phyloP scores from a whole-genome alignment of 495 filamentous ascomycete genomes.

The Penicillium soppii region DNA sequence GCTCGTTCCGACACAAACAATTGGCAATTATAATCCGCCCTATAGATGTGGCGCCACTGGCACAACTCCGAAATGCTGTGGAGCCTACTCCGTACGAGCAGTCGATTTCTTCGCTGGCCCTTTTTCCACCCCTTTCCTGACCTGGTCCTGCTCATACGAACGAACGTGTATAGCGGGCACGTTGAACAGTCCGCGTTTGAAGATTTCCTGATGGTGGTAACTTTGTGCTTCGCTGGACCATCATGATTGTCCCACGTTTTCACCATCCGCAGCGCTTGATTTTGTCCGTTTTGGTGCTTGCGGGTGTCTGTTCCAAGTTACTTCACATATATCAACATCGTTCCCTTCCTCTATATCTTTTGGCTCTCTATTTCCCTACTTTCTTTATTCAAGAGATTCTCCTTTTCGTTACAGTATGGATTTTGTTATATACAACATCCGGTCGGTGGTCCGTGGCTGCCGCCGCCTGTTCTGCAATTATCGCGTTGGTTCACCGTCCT shows the following conservation, averaged over 20 bases:
- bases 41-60: background rate
- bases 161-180: background rate
- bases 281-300: constrained; percentile 18
- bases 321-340: constrained; percentile 20
- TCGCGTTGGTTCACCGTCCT: constrained; percentile 9
- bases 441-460: constrained; percentile 9
- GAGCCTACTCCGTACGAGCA: constrained; percentile 10
- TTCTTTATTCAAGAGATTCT: constrained; percentile 19
- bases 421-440: constrained; percentile 10
- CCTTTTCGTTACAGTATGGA: constrained; percentile 15
- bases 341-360: constrained; percentile 2
- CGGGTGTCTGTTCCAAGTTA: constrained; percentile 17
- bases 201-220: constrained; percentile 1
- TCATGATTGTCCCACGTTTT: constrained; percentile 14
- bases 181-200: constrained; percentile 2
- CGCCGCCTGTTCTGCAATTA: background rate
- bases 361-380: constrained; percentile 20
- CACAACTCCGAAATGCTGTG: constrained; percentile 8
- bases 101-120: background rate
- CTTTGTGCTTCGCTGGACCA: background rate
- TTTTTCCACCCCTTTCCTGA: background rate
- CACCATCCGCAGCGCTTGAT: constrained; percentile 13
- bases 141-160: background rate
- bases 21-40: background rate
- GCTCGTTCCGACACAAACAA: background rate